Conservation (phyloP, 176 grass and related monocot species). For the Calamus simplicifolius region DNA sequence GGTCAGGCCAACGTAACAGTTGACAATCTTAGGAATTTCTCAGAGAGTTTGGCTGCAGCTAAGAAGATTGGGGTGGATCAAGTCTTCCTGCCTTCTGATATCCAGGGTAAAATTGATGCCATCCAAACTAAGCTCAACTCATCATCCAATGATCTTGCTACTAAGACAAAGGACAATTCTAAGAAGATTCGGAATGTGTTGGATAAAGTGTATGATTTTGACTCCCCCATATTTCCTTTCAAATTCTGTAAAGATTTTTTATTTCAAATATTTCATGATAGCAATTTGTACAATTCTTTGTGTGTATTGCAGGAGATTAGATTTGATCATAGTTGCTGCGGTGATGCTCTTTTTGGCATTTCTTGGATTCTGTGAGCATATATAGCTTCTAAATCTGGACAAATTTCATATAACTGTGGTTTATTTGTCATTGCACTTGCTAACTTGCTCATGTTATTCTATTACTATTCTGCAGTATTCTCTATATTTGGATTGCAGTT, state of each 20-base stretch:
- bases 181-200: constrained; percentile 47
- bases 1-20: constrained; percentile 71
- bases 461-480: constrained; percentile 47
- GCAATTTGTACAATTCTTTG: not conserved
- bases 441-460: constrained; percentile 2
- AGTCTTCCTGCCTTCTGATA: constrained; percentile 47
- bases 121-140: constrained; percentile 53
- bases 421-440: not conserved
- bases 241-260: too few species aligned
- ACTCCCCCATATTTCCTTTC: not conserved
- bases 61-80: constrained; percentile 57
- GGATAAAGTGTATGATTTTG: constrained; percentile 33
- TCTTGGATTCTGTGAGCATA: constrained; percentile 78
- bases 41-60: constrained; percentile 45
- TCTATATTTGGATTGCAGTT: constrained; percentile 64
- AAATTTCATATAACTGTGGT: not conserved
- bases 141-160: constrained; percentile 39
- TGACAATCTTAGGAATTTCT: constrained; percentile 65
- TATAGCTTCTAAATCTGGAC: not conserved
- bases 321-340: constrained; percentile 33
- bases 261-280: too few species aligned
- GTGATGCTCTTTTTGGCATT: constrained; percentile 58
- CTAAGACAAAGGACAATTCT: constrained; percentile 34
- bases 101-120: constrained; percentile 53
- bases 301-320: constrained; percentile 31